A percentile compares a stretch with the other conserved stretches of the same genome.
These are phyloP conservation scores for Codiaeum variegatum DNA, from an alignment of 441 rosid species.

Conservation along the genomic window DNA sequence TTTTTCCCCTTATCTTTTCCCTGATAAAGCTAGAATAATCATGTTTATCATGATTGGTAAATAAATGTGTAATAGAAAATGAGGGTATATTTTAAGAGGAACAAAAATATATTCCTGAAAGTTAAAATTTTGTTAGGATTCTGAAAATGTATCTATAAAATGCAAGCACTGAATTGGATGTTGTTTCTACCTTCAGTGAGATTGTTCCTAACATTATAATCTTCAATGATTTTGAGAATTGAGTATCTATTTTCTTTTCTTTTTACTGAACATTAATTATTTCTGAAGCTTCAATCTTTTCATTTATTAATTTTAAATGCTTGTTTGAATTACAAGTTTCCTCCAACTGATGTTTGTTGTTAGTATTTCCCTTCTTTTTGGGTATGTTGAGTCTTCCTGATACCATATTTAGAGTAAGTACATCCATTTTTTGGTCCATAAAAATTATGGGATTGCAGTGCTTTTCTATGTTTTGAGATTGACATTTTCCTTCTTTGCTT, in stretches of 20 bases:
- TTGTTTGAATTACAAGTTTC: conserved; percentile 48
- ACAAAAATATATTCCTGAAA: neutral
- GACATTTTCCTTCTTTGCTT: neutral
- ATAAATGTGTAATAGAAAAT: neutral
- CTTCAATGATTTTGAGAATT: conserved; percentile 94
- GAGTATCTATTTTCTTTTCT: neutral
- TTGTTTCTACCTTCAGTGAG: conserved; percentile 90
- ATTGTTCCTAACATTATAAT: conserved; percentile 95
- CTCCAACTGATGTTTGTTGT: conserved; percentile 89
- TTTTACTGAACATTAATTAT: neutral
- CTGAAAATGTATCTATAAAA: neutral
- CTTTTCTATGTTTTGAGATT: conserved; percentile 1
- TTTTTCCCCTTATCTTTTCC: neutral
- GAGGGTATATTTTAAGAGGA: neutral
- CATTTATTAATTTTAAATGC: neutral
- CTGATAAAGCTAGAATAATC: neutral
- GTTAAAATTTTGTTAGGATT: neutral
- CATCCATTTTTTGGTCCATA: neutral
- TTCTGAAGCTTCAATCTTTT: neutral
- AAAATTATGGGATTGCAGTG: neutral
- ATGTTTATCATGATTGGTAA: neutral
- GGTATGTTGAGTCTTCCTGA: conserved; percentile 91
- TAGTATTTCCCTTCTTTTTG: conserved; percentile 84
- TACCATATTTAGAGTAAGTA: conserved; percentile 70
- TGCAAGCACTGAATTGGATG: conserved; percentile 64